Evolutionary conservation across 1,139 yeast species (phyloP), one percentile per base, ranked within the genome.

Genomic region (Yamadazyma taylorii): DNA sequence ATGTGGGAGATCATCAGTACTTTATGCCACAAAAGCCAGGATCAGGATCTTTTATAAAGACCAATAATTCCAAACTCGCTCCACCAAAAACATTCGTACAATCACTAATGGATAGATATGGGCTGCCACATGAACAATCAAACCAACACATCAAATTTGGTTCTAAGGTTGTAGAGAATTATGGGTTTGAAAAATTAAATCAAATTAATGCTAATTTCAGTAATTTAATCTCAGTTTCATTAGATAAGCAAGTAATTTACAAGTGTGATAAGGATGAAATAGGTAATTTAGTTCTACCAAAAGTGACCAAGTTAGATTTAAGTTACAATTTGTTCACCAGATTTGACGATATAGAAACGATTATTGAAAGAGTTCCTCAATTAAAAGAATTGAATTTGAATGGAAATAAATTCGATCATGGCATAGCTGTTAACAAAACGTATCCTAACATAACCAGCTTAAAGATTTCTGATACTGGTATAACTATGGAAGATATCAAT

Each of bases 31-130:
- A 5, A 7, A 34, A 34, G 3, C 24, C 24, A 9, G 58, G 59
- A 1, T 51, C 85, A 1, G 96, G 88, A 0, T 81, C 95, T 2
- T 88, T 89, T 50, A 46, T 89, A 16, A 86, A 84, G 46, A 47
- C 58, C 2, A 50, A 60, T 50, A 50, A 58, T 63, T 33, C 64
- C 58, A 56, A 56, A 48, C 41, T 65, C 41, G 12, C 65, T 50
- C 33, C 36, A 23, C 5, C 51, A 49, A 8, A 40, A 17, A 31
- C 70, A 1, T 73, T 85, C 44, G 56, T 61, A 14, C 67, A 72
- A 3, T 88, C 85, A 0, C 42, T 85, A n/a, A 38, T 54, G 3
- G 53, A 56, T 7, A 73, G 70, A 35, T 84, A 85, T 53, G 66
- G 69, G 3, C 63, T 61, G 5, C 58, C 54, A 4, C 50, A 42